phyloP scores from a whole-genome alignment of 2,329 filamentous ascomycete species.

The Fusarium odoratissimum region DNA sequence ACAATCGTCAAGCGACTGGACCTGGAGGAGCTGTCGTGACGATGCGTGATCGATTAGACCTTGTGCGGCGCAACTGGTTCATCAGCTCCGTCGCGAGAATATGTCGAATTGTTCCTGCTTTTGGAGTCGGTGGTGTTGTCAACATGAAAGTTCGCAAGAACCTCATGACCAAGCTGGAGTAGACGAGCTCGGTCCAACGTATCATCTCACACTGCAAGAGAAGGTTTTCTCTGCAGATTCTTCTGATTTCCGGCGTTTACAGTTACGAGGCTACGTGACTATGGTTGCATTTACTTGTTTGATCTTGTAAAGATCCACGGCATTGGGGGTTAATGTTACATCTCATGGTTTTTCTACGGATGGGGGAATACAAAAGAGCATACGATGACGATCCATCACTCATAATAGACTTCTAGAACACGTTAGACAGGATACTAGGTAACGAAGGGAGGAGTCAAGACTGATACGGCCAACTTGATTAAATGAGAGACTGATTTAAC shows the following conservation, averaged over 20 bases:
- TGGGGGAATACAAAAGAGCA: conserved; percentile 18
- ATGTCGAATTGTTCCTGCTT: conserved; percentile 87
- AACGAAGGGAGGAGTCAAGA: neutral
- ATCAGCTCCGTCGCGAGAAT: conserved; percentile 80
- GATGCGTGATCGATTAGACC: conserved; percentile 70
- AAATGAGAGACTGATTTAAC: neutral
- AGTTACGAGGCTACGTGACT: conserved; percentile 8
- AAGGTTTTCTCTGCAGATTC: neutral
- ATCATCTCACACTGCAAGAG: neutral
- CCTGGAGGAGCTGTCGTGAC: conserved; percentile 45
- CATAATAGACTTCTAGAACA: conserved; percentile 29
- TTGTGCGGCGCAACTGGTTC: conserved; percentile 80
- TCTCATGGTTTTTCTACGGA: conserved; percentile 8
- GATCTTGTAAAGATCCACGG: conserved; percentile 9
- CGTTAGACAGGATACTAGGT: conserved; percentile 13
- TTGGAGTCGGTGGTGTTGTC: conserved; percentile 88
- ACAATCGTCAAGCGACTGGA: conserved; percentile 71
- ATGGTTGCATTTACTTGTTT: conserved; percentile 17
- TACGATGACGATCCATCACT: conserved; percentile 13
- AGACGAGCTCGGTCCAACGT: neutral
- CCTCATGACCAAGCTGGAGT: conserved; percentile 72
- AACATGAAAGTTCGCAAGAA: conserved; percentile 77
- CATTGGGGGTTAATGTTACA: conserved; percentile 7
- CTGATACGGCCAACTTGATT: neutral
- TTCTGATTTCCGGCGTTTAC: conserved; percentile 16